Evolutionary conservation across 2,329 filamentous ascomycete species (phyloP), one percentile per base, ranked within the genome.

Genomic region (Xylaria hypoxylon): DNA sequence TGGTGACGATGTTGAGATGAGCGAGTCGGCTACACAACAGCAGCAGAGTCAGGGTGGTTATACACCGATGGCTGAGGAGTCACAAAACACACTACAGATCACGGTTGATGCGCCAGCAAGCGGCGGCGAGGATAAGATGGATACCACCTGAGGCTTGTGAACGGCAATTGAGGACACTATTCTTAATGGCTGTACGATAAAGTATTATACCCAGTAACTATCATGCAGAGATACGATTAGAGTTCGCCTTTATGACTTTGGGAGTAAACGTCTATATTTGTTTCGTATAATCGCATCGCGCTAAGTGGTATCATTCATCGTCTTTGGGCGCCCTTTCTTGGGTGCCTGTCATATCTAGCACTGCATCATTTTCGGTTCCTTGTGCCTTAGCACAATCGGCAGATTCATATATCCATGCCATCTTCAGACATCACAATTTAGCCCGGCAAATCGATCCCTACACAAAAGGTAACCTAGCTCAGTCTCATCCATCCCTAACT

Each of bases 41-140:
- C 72, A 76, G 55, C 76, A 65, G 38, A 63, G 58, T 13, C 65
- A 67, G 38, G 60, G 75, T 40, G 72, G 40, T 4, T 78, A 79
- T 59, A 77, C 75, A 1, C 79, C 78, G 3, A 78, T 78, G 28
- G 80, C 79, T 11, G 62, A 65, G 47, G 72, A 72, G 53, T 28
- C 59, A 19, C 62, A 62, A 17, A 62, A 40, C 13, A 81, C 81
- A 17, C 83, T 84, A 38, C 79, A 77, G 68, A 84, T 86, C 58
- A 81, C 79, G 22, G 79, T 88, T 55, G 84, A 87, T 65, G 80
- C 82, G 24, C 81, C 84, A 28, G 80, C 82, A 47, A 80, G 76
- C 42, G 76, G 79, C 13, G 89, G 79, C 7, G 89, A 91, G 70
- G 86, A 71, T 60, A 70, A 82, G 73, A 93, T 93, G 91, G 91